Evolutionary conservation across 306 rosid genomes (phyloP), one percentile per base, ranked within the genome.

Genomic region (Cucurbita pepo): DNA sequence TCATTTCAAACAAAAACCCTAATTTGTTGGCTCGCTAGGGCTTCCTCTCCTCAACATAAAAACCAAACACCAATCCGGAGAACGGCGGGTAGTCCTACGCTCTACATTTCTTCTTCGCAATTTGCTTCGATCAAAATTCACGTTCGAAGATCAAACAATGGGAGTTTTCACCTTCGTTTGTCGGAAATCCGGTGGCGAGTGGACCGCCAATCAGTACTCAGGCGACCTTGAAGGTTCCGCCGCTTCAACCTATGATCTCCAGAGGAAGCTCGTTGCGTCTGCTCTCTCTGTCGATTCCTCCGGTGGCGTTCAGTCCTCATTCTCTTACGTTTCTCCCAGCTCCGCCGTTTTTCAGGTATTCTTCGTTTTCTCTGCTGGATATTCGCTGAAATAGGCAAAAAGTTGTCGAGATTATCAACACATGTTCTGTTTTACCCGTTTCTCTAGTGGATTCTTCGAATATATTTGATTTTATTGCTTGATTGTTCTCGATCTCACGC

Each of bases 171-270:
- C 97, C 21, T 93, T 87, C 74, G 84, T 93, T 8, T 81, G 87
- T 44, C 85, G 84, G 58, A 86, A 18, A 74, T 75, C 89, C 14
- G 96, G 87, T 43, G 88, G 69, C 43, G 86, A 88, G 38, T 93
- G 97, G 98, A 73, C 76, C 40, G 98, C 86, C 0, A 93, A 93
- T 78, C 91, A 90, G 74, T 6, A 45, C 48, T 77, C 86, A 13
- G 98, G 98, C 8, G 94, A 86, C 22, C 82, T 93, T 9, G 96
- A 93, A 77, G 89, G 90, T 77, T 88, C 94, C 25, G 96, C 88
- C 3, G 19, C 76, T 8, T 78, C 84, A 10, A 59, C 89, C 44
- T 90, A 72, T 77, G 90, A 83, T 8, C 88, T 93, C 69, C 97
- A 93, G 85, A 84, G 91, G 86, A 83, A 79, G 57, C 96, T 93